Conservation (phyloP, 768 basidiomycete genomes). For the Lactifluus piperatus region DNA sequence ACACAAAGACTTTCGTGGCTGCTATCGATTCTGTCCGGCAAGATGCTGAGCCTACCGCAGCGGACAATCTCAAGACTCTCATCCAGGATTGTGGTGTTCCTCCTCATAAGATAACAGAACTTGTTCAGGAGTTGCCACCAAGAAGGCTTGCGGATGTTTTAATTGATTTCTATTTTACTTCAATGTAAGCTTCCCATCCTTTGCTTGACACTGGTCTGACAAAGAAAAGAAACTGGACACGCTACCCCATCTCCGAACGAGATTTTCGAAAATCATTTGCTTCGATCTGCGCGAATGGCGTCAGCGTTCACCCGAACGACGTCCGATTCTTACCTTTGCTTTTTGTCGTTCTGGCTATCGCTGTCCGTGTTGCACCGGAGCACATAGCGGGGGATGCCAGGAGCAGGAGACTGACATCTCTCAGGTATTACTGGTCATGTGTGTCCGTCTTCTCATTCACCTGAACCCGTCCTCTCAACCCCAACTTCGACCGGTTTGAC, state of each 20-base stretch:
- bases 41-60: slow-evolving; percentile 44
- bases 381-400: slow-evolving; percentile 73
- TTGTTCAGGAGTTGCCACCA: slow-evolving; percentile 82
- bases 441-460: slow-evolving; percentile 29
- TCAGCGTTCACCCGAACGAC: slow-evolving; percentile 63
- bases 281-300: slow-evolving; percentile 52
- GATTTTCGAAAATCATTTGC: slow-evolving; percentile 70
- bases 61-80: slow-evolving; percentile 75
- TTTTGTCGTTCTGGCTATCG: slow-evolving; percentile 86
- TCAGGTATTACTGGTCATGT: slow-evolving; percentile 96
- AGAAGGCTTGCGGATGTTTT: slow-evolving; percentile 65
- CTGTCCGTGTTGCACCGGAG: slow-evolving; percentile 80
- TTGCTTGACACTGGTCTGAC: slow-evolving; percentile 11
- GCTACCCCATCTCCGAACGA: slow-evolving; percentile 82
- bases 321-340: slow-evolving; percentile 84
- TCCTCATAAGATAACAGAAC: slow-evolving; percentile 83
- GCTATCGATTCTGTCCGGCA: slow-evolving; percentile 36
- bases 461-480: slow-evolving; percentile 13
- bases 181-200: slow-evolving; percentile 42
- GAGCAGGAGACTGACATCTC: slow-evolving; percentile 65
- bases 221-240: slow-evolving; percentile 72
- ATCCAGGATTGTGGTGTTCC: slow-evolving; percentile 90
- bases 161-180: slow-evolving; percentile 71
- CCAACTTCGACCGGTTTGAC: slow-evolving; percentile 18
- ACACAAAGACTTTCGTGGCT: slow-evolving; percentile 24